Evolutionary conservation across 2,329 filamentous ascomycete genomes (phyloP).

Genomic region (Cordyceps fumosorosea): DNA sequence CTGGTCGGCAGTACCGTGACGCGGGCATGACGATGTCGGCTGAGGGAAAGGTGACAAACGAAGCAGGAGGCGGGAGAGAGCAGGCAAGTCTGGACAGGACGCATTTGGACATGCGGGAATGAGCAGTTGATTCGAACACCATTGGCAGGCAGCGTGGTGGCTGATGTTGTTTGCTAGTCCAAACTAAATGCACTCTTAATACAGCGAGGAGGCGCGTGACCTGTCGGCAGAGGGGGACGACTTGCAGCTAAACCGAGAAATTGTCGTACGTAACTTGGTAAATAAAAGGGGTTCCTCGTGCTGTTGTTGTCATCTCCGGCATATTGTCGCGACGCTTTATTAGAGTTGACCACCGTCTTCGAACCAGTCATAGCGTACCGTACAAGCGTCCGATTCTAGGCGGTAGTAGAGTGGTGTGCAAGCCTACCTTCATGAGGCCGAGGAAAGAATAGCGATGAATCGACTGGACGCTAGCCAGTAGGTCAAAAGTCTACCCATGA

Average conservation of each 20-base stretch:
- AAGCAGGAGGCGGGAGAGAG: background rate
- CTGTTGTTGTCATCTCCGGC: background rate
- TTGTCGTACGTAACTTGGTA: background rate
- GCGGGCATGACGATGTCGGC: background rate
- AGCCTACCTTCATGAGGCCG: background rate
- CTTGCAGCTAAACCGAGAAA: background rate
- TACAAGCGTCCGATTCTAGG: background rate
- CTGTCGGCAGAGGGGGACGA: background rate
- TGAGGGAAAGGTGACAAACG: no score
- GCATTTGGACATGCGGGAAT: background rate
- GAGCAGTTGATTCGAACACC: background rate
- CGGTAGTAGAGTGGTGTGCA: background rate
- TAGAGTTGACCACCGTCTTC: background rate
- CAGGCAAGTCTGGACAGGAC: background rate
- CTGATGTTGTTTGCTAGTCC: background rate
- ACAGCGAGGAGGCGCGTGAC: background rate
- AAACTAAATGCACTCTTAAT: background rate
- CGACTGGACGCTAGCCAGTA: no score
- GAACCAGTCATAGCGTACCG: background rate
- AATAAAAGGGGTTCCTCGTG: background rate
- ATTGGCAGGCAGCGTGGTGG: background rate
- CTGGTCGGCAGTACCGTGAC: background rate
- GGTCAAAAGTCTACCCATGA: background rate
- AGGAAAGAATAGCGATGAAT: background rate
- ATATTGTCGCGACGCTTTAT: background rate